Evolutionary conservation across 169 alveolate species (phyloP).

Genomic region (Toxoplasma gondii): DNA sequence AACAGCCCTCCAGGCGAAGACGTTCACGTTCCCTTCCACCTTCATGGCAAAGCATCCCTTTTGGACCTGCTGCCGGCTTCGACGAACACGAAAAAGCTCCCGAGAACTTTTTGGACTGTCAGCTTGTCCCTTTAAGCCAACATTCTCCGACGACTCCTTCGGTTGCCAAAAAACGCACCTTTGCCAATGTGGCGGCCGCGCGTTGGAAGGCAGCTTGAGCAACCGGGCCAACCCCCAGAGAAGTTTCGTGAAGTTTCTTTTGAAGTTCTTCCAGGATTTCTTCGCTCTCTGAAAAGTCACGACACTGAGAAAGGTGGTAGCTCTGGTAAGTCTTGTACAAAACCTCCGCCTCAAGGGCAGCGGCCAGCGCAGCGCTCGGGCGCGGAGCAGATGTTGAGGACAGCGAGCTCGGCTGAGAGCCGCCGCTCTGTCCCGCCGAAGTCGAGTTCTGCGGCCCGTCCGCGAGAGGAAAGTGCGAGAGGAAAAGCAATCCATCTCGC

Average conservation of each 20-base stretch:
- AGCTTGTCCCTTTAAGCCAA: too few relatives aligned
- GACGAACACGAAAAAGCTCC: too few relatives aligned
- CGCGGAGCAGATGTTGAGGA: background rate
- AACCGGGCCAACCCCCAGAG: background rate
- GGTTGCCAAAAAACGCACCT: too few relatives aligned
- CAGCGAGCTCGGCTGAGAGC: background rate
- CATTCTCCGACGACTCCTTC: too few relatives aligned
- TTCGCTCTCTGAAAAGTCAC: background rate
- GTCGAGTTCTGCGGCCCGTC: background rate
- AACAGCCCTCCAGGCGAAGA: too few relatives aligned
- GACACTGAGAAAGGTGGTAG: slow-evolving; percentile 6
- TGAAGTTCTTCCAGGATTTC: slow-evolving; percentile 5
- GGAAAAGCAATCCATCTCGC: background rate
- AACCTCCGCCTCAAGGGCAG: background rate
- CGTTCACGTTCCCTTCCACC: too few relatives aligned
- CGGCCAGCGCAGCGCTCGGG: background rate
- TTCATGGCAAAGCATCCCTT: too few relatives aligned
- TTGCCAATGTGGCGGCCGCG: background rate
- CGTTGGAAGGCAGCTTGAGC: slow-evolving; percentile 28
- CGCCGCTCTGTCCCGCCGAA: background rate
- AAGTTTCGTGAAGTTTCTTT: background rate
- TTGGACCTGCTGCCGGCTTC: too few relatives aligned
- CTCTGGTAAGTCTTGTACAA: background rate
- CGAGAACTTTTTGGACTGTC: too few relatives aligned
- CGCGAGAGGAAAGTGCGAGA: background rate